Evolutionary conservation across 176 grass and related monocot species (phyloP).

Genomic region (maize (Zea mays)): Zm-B73-REFERENCE-NAM-5.0 NC_050103.1:138651501-138652000

Average conservation of each 20-base stretch:
- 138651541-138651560: background rate
- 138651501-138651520: background rate
- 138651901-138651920: slow-evolving; percentile 28
- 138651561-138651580: slow-evolving; percentile 65
- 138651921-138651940: slow-evolving; percentile 23
- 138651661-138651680: background rate
- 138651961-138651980: slow-evolving; percentile 68
- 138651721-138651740: background rate
- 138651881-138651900: no score
- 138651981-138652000: background rate
- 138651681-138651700: background rate
- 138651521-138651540: background rate
- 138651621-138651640: slow-evolving; percentile 71
- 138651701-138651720: background rate
- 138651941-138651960: slow-evolving; percentile 70
- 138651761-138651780: slow-evolving; percentile 46
- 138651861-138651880: no score
- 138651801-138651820: slow-evolving; percentile 69
- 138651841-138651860: slow-evolving; percentile 62
- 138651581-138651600: slow-evolving; percentile 70
- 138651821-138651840: slow-evolving; percentile 64
- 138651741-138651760: background rate
- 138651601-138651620: slow-evolving; percentile 64
- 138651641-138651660: slow-evolving; percentile 71
- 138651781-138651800: slow-evolving; percentile 62